Evolutionary conservation across 2,329 filamentous ascomycete genomes (phyloP), one percentile per base, ranked within the genome.

Genomic region (Epichloe glyceriae): DNA sequence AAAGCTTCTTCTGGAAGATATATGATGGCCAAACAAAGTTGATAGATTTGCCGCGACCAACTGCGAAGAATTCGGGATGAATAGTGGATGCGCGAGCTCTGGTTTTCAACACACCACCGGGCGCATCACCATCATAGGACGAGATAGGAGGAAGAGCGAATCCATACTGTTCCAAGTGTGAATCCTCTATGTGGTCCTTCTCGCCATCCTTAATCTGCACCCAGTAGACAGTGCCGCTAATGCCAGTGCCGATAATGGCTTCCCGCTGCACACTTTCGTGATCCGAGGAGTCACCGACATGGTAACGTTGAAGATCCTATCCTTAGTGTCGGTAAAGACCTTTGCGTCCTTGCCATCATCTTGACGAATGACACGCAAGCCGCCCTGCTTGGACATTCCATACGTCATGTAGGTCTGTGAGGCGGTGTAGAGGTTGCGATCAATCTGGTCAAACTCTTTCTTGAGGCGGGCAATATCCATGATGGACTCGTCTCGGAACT

Each of bases 211-310:
- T 84, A 58, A 95, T 80, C 62, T 86, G 78, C 11, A 89, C 83
- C 86, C 93, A 98, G 71, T 97, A 96, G n/a, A 97, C 88, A 10
- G 90, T 87, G 43, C 93, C 94, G 61, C 91, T 95, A 59, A 96
- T 85, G 53, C 91, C 91, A 51, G 93, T 97, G 40, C 87, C 91
- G 51, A 98, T 83, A 50, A 97, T 85, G 45, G 86, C 81, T 65
- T 98, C 89, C 50, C 83, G 80, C 38, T 83, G 80, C 19, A 75
- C 69, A 19, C 72, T 68, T 17, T 73, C 68, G 41, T 76, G 71
- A 41, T 82, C 78, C 35, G 75, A 65, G 3, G 74, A 4, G 80
- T 82, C 20, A 82, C 80, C 50, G 88, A 94, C 56, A 95, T 80
- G 58, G 88, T 80, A 20, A 98, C 84, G 64, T 93, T 96, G 74